phyloP scores from a whole-genome alignment of 2,329 filamentous ascomycete genomes.

The Apiospora sp. region DNA sequence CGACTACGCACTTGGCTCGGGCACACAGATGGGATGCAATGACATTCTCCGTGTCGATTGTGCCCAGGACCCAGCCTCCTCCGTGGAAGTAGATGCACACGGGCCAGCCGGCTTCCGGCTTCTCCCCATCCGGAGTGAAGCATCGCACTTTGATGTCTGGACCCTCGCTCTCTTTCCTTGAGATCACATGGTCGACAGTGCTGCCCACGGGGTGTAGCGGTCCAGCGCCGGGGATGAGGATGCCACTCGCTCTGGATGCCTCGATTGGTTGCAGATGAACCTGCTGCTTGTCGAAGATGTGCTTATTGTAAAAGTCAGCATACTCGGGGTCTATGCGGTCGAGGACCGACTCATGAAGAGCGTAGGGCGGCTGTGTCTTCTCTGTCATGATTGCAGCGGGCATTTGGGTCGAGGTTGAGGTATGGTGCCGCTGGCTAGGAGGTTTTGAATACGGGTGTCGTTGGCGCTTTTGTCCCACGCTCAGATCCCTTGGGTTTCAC shows the following conservation, averaged over 20 bases:
- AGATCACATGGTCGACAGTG: conserved; percentile 52
- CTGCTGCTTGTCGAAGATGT: conserved; percentile 58
- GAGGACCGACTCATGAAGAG: conserved; percentile 55
- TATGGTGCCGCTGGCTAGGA: neutral
- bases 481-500: neutral
- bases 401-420: neutral
- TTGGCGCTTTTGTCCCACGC: neutral
- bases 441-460: neutral
- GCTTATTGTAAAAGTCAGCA: conserved; percentile 59
- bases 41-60: conserved; percentile 64
- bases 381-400: neutral
- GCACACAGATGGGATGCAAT: conserved; percentile 63
- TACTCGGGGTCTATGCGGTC: conserved; percentile 58
- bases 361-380: conserved; percentile 44
- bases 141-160: conserved; percentile 56
- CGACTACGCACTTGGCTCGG: conserved; percentile 58
- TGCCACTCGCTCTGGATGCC: conserved; percentile 57
- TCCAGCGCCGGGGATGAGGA: conserved; percentile 61
- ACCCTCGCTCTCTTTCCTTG: conserved; percentile 53
- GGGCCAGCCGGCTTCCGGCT: conserved; percentile 59
- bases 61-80: conserved; percentile 66
- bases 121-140: conserved; percentile 57
- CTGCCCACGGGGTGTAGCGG: conserved; percentile 56
- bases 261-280: conserved; percentile 62
- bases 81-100: conserved; percentile 65